Base-by-base conservation (phyloP, 495 filamentous ascomycete genomes). In the Alectoria sarmentosa region DNA sequence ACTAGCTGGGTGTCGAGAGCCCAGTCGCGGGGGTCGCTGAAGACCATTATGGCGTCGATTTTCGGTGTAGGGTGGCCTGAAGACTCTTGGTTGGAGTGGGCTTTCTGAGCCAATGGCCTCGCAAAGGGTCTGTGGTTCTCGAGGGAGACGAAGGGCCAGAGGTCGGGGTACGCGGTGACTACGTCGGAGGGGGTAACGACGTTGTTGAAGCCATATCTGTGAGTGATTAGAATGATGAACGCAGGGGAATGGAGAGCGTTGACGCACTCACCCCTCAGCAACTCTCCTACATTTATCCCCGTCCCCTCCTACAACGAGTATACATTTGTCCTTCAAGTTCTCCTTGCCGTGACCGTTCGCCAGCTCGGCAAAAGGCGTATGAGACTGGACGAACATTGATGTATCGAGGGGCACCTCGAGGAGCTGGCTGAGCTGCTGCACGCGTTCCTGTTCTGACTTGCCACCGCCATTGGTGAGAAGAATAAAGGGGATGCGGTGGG, bases 1-100 rank as follows among this genome's bases (percentile, higher is more conserved):
- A 97, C 84, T 64, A 98, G 69, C 69, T 92, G 89, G 9, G 84
- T 83, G 73, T 96, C 90, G n/a, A 94, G 80, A 11, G 85, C 91
- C 92, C 93, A 97, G 79, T 97, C 93, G 34, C 94, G 84, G 15
- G 94, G 90, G 74, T 96, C 91, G 73, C 93, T 90, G 78, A 88
- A 96, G 39, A 96, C 86, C 71, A 96, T 85, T 57, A 98, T 83
- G 23, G 92, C 91, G 71, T 90, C 87, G 69, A 97, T 84, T 66
- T 90, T 88, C 46, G 91, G 77, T 76, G 9, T 14, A 32, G 21
- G 76, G 69, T 21, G 62, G 70, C 0, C 72, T 68, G 65, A 78
- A 73, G 19, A 73, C 60, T 10, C 71, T 71, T 37, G 73, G 71
- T 1, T 60, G 49, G 30, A 65, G 59, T 58, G 49, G 58, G 26